Conservation (phyloP, 352 stramenopile species). For the Saprolegnia diclina region DNA sequence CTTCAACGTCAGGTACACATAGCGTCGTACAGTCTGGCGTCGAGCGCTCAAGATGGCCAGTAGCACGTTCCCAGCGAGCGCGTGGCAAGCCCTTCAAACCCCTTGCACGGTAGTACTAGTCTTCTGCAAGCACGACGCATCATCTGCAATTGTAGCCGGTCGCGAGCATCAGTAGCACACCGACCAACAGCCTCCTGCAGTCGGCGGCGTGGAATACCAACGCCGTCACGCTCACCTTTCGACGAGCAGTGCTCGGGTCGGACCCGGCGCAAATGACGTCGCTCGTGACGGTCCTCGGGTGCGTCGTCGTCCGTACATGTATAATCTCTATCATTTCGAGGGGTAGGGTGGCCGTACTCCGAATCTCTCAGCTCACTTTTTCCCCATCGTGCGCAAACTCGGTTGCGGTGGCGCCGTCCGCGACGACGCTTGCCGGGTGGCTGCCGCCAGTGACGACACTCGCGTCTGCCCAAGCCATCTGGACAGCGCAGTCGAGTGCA, state of each 20-base stretch:
- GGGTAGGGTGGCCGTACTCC: not conserved
- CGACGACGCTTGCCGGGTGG: not conserved
- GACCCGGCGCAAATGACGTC: not conserved
- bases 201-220: not conserved
- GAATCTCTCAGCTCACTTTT: not conserved
- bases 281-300: constrained; percentile 9
- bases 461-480: not conserved
- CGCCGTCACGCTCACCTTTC: constrained; percentile 17
- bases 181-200: constrained; percentile 1
- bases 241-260: not conserved
- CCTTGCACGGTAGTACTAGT: not conserved
- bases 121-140: not conserved
- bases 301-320: not conserved
- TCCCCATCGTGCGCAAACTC: not conserved
- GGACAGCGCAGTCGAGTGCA: too few relatives aligned
- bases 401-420: too few relatives aligned
- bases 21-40: not conserved
- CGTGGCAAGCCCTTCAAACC: constrained; percentile 7
- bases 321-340: too few relatives aligned
- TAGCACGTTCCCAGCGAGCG: constrained; percentile 8
- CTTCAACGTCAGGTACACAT: constrained; percentile 12
- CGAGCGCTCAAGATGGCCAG: not conserved
- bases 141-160: not conserved
- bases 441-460: not conserved
- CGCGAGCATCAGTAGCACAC: not conserved